Evolutionary conservation across 1,284 basidiomycete genomes (phyloP), one percentile per base, ranked within the genome.

Genomic region (Tremellales sp.): DNA sequence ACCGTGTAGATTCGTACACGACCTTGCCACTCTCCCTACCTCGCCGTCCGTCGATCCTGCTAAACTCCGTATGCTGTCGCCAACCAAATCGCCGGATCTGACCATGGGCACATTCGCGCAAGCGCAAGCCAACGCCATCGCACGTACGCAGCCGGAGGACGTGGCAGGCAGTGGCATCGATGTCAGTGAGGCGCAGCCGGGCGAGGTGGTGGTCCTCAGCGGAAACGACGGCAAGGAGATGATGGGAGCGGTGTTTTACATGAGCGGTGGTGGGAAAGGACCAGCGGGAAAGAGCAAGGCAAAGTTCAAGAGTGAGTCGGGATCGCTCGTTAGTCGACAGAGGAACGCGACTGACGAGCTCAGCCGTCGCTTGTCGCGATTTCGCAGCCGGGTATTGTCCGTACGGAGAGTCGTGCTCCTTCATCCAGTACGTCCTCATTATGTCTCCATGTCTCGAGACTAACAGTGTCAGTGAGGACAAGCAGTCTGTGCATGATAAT

Each of bases 1-100:
- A 33, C 74, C 74, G n/a, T 76, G 72, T 53, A 65, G 72, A 40
- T 74, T 75, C 52, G 68, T 73, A 10, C 73, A 75, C 51, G 58
- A 62, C 29, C 60, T 73, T 36, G 58, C 61, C 2, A 27, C 53
- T 2, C 24, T 60, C 35, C 25, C n/a, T 39, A 47, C 17, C 6
- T 54, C 43, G 11, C 55, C 44, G 13, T 17, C 43, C 35, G 8
- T 27, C 44, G 24, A 51, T 17, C 24, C 24, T 23, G 40, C 43
- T 40, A 27, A 21, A 43, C 52, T 52, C 27, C 5, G 37, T 6
- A 56, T 58, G 55, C 39, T 52, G n/a, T 53, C 53, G 12, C 54
- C 55, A 4, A 49, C 48, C 12, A n/a, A n/a, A n/a, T n/a, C n/a
- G n/a, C n/a, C n/a, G n/a, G 60, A 67, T 49, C 64, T 61, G 10